These are phyloP conservation scores for Sanguinoderma infundibulare DNA, from an alignment of 1,284 basidiomycete species.

Conservation along the genomic window DNA sequence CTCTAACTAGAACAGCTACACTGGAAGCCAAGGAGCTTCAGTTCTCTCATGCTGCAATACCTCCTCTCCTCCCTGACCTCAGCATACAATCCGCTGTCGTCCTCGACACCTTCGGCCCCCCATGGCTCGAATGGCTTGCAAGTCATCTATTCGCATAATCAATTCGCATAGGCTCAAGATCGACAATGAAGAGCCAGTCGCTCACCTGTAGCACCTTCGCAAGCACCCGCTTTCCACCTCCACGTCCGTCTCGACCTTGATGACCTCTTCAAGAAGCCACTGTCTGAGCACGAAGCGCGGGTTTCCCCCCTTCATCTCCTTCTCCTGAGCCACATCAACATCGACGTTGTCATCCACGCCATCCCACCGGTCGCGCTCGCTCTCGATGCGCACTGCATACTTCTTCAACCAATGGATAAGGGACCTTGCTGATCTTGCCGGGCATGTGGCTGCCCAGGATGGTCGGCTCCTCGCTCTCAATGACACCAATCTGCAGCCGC, in stretches of 20 bases:
- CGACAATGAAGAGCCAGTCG: slow-evolving; percentile 3
- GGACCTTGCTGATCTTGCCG: slow-evolving; percentile 72
- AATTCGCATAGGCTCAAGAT: slow-evolving; percentile 20
- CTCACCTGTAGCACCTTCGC: slow-evolving; percentile 77
- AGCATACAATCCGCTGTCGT: slow-evolving; percentile 48
- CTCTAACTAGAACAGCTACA: slow-evolving; percentile 87
- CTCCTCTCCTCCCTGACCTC: slow-evolving; percentile 77
- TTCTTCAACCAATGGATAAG: slow-evolving; percentile 79
- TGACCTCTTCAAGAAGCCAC: slow-evolving; percentile 93
- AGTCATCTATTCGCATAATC: slow-evolving; percentile 66
- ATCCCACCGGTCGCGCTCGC: slow-evolving; percentile 51
- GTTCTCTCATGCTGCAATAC: slow-evolving; percentile 80
- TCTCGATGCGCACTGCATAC: slow-evolving; percentile 65
- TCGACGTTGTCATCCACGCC: slow-evolving; percentile 29
- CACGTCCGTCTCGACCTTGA: slow-evolving; percentile 68
- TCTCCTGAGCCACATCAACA: slow-evolving; percentile 48
- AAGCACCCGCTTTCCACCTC: slow-evolving; percentile 63
- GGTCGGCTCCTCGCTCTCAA: slow-evolving; percentile 68
- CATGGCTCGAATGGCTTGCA: slow-evolving; percentile 79
- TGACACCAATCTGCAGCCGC: slow-evolving; percentile 70
- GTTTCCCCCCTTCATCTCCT: slow-evolving; percentile 61
- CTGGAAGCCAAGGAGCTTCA: slow-evolving; percentile 85
- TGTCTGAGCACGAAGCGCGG: slow-evolving; percentile 91
- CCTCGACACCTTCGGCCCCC: slow-evolving; percentile 65
- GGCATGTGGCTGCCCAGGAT: slow-evolving; percentile 51